Percentiles rank a stretch among this genome's conserved stretches.
These are phyloP conservation scores for Coleophoma crateriformis DNA, from an alignment of 2,329 filamentous ascomycete species.

Conservation along the genomic window DNA sequence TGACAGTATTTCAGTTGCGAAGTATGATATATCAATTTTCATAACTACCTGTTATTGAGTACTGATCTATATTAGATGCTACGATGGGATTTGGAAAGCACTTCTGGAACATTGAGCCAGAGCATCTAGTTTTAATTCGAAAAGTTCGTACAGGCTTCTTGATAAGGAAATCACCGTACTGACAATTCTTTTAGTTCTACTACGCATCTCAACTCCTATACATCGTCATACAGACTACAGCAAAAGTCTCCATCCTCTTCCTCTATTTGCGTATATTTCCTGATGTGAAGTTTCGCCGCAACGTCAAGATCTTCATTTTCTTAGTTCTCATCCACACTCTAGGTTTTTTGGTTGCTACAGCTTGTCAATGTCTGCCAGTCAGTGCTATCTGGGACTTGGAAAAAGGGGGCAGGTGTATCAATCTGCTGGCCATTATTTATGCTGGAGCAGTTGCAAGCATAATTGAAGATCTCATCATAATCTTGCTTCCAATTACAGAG, in stretches of 20 bases:
- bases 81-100: constrained; percentile 12
- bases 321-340: constrained; percentile 4
- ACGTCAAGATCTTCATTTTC: constrained; percentile 5
- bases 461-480: constrained; percentile 58
- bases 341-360: constrained; percentile 4
- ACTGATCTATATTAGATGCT: constrained; percentile 2
- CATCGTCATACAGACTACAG: constrained; percentile 9
- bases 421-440: constrained; percentile 60
- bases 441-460: constrained; percentile 64
- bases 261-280: constrained; percentile 16
- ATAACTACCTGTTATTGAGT: not conserved
- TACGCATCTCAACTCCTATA: constrained; percentile 15
- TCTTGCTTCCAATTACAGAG: constrained; percentile 61
- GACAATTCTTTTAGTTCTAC: constrained; percentile 9
- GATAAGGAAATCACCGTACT: not conserved
- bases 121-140: constrained; percentile 6
- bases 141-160: constrained; percentile 4
- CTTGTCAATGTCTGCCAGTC: constrained; percentile 12
- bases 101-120: constrained; percentile 10
- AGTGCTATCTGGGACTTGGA: constrained; percentile 6
- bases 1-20: constrained; percentile 7
- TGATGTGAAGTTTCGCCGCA: constrained; percentile 4
- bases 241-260: constrained; percentile 16
- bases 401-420: constrained; percentile 39
- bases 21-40: constrained; percentile 4